Evolutionary conservation across 2,329 filamentous ascomycete genomes (phyloP).

Genomic region (Parafenestella ontariensis): DNA sequence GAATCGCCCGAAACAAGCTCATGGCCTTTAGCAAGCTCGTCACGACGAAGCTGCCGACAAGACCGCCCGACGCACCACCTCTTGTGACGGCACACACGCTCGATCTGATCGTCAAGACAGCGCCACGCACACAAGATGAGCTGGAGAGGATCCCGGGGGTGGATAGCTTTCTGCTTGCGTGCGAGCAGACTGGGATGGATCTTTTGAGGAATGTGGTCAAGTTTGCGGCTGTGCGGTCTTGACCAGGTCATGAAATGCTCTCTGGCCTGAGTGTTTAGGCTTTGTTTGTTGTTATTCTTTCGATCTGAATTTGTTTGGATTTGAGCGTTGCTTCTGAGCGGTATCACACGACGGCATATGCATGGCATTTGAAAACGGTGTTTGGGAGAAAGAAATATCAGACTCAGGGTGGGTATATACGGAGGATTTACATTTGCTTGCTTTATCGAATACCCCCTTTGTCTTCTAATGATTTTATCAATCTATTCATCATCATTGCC

Average conservation of each 20-base stretch:
- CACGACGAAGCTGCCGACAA: slow-evolving; percentile 16
- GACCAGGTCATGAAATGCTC: neutral
- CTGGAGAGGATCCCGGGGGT: slow-evolving; percentile 35
- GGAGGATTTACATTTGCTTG: no score
- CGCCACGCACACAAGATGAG: slow-evolving; percentile 32
- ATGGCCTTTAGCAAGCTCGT: slow-evolving; percentile 40
- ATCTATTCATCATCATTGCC: no score
- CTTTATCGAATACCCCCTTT: no score
- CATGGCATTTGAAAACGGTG: no score
- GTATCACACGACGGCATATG: no score
- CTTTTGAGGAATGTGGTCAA: slow-evolving; percentile 36
- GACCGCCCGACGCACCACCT: slow-evolving; percentile 4
- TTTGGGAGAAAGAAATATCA: no score
- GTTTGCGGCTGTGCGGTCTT: slow-evolving; percentile 19
- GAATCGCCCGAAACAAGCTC: slow-evolving; percentile 37
- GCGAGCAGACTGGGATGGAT: slow-evolving; percentile 25
- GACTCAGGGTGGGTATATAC: no score
- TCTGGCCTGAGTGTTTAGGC: no score
- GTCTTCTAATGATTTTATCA: no score
- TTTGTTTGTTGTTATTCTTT: no score
- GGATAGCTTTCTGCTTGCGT: slow-evolving; percentile 28
- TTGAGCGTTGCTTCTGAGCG: no score
- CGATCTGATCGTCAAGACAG: slow-evolving; percentile 22
- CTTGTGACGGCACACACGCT: slow-evolving; percentile 32
- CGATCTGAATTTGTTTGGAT: no score